Evolutionary conservation across 768 basidiomycete species (phyloP).

Genomic region (Termitomyces sp.): DNA sequence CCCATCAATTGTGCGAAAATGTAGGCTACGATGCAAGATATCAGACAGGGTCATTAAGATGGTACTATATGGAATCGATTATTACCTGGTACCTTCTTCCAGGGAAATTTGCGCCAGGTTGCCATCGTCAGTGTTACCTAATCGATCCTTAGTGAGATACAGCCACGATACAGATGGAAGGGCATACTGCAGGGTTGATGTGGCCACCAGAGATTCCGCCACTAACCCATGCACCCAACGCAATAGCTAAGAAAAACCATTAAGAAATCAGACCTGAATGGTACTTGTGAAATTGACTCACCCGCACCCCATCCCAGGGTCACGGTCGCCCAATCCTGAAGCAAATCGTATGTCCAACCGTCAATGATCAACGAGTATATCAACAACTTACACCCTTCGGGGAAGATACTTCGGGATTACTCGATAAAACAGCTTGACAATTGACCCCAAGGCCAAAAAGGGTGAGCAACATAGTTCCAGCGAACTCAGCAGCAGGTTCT

Average conservation of each 20-base stretch:
- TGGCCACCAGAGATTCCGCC: constrained; percentile 51
- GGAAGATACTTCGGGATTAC: constrained; percentile 32
- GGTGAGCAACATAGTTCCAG: constrained; percentile 49
- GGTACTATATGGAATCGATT: not conserved
- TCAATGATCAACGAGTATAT: no score
- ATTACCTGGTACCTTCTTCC: constrained; percentile 64
- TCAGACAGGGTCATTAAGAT: not conserved
- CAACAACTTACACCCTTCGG: constrained; percentile 42
- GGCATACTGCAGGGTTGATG: constrained; percentile 32
- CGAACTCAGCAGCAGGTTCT: constrained; percentile 47
- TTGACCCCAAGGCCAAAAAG: constrained; percentile 48
- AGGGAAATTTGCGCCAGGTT: constrained; percentile 62
- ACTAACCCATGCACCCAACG: constrained; percentile 45
- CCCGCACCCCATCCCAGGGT: constrained; percentile 44
- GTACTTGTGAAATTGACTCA: constrained; percentile 4
- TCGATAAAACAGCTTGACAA: constrained; percentile 48
- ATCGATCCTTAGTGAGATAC: not conserved
- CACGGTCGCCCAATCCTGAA: constrained; percentile 38
- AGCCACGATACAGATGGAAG: not conserved
- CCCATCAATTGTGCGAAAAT: constrained; percentile 63
- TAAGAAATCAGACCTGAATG: not conserved
- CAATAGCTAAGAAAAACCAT: constrained; percentile 26
- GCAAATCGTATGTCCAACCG: not conserved
- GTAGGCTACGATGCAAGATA: constrained; percentile 30
- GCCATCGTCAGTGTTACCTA: constrained; percentile 64